Evolutionary conservation across 1,284 basidiomycete genomes (phyloP), one percentile per base, ranked within the genome.

Genomic region (Erythrobasidium hasegawianum): DNA sequence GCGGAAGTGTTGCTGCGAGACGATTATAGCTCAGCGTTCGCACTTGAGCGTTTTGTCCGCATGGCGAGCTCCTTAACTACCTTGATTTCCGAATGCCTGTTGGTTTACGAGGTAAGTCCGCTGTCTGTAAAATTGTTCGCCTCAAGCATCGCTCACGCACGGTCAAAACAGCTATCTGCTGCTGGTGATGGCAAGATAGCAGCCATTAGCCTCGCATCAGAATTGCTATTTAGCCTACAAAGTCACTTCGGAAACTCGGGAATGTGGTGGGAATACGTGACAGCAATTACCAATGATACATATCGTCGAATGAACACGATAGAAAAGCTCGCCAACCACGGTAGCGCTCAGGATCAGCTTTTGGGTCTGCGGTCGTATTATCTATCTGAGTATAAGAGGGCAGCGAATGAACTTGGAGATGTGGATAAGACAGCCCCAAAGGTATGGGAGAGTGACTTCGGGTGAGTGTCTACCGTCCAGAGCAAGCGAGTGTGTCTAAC

Each of bases 291-390:
- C 20, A 29, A 59, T 20, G 4, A 5, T 20, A 27, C n/a, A 2
- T 59, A 59, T 41, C 7, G 10, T 18, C 57, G 57, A n/a, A 59
- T 59, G 57, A 43, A 5, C 16, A 45, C 57, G 3, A 59, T 59
- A 40, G 27, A 27, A n/a, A 57, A 8, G 4, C 57, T 59, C 2
- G 22, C 24, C 11, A 22, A 59, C 3, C 10, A 47, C 18, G 38
- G 39, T 11, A 41, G 57, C 22, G 40, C 57, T 13, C 57, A 59
- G 26, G 57, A 59, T 14, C 57, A 59, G 57, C 27, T 59, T 4
- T 24, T 59, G 14, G 39, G 40, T 8, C 24, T 59, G 38, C 39
- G 26, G 18, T 11, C n/a, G 4, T 59, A 45, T 40, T 59, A 59
- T 26, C 39, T 59, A 13, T 4, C 14, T 2, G 57, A 59, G 40